phyloP scores from a whole-genome alignment of 345 rosid genomes.

The Xanthoceras sorbifolium region DNA sequence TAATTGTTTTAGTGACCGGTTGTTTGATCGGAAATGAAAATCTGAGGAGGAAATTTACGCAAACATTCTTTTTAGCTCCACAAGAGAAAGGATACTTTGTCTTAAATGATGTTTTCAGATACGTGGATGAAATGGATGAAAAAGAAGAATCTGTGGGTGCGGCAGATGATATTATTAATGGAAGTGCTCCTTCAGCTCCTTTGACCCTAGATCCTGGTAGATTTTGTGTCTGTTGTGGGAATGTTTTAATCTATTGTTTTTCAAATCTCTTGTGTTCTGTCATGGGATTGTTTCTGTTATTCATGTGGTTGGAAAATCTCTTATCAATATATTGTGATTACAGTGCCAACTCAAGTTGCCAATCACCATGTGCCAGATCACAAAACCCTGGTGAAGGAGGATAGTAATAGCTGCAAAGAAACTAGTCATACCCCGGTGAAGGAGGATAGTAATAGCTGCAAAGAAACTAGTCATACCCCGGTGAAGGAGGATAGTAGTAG shows the following conservation, averaged over 20 bases:
- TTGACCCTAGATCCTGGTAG: conserved; percentile 40
- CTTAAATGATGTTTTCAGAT: conserved; percentile 70
- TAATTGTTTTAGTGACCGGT: conserved; percentile 71
- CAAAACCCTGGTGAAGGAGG: conserved; percentile 22
- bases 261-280: not conserved
- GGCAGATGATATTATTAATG: conserved; percentile 31
- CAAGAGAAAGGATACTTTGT: conserved; percentile 66
- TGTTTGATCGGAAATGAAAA: conserved; percentile 51
- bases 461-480: no score
- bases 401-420: conserved; percentile 22
- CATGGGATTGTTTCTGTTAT: not conserved
- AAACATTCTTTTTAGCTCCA: conserved; percentile 76
- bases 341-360: conserved; percentile 37
- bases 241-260: conserved; percentile 2
- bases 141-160: conserved; percentile 24
- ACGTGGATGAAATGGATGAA: conserved; percentile 36
- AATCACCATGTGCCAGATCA: conserved; percentile 21
- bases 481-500: conserved; percentile 21
- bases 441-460: conserved; percentile 16
- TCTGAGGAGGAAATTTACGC: conserved; percentile 49
- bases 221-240: not conserved
- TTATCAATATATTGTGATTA: conserved; percentile 10
- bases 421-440: conserved; percentile 17
- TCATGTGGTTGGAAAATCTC: not conserved
- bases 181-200: conserved; percentile 30